Percentiles rank a stretch among this genome's conserved stretches.
phyloP scores from a whole-genome alignment of 768 basidiomycete species.

The Amyloporia xantha region DNA sequence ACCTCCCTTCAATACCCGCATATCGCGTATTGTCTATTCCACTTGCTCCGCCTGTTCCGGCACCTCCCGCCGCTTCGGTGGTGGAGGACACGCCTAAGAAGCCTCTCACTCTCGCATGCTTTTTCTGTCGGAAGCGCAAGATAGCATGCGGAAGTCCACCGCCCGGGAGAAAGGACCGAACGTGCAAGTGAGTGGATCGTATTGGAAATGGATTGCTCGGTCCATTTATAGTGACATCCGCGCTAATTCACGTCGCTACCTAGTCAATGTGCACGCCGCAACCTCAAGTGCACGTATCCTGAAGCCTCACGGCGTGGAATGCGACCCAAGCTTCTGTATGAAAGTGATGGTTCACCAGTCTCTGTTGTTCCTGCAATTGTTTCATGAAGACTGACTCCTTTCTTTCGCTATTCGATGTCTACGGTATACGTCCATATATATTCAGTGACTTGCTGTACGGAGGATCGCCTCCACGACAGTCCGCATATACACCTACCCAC shows the following conservation, averaged over 20 bases:
- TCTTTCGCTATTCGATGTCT: constrained; percentile 1
- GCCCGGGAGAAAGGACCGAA: constrained; percentile 24
- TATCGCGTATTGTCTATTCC: constrained; percentile 14
- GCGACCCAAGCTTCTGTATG: constrained; percentile 16
- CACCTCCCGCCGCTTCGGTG: constrained; percentile 15
- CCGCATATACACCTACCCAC: no score
- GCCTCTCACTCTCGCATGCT: constrained; percentile 32
- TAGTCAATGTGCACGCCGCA: constrained; percentile 69
- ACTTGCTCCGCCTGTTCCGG: constrained; percentile 9
- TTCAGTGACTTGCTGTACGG: no score
- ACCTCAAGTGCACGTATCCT: constrained; percentile 67
- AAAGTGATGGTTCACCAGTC: constrained; percentile 12
- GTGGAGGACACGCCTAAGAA: constrained; percentile 28
- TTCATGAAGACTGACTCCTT: constrained; percentile 3
- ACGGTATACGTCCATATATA: no score
- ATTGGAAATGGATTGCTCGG: constrained; percentile 6
- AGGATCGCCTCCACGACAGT: no score
- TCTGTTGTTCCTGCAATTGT: constrained; percentile 8
- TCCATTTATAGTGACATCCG: background rate
- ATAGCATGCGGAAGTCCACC: constrained; percentile 31
- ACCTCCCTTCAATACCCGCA: background rate
- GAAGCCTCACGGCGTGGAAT: constrained; percentile 58
- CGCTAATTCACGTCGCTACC: background rate
- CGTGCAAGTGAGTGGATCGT: constrained; percentile 29
- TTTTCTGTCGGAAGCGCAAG: constrained; percentile 34